These are phyloP conservation scores for Pythium aquatile DNA, from an alignment of 352 stramenopile genomes.

Conservation along the genomic window DNA sequence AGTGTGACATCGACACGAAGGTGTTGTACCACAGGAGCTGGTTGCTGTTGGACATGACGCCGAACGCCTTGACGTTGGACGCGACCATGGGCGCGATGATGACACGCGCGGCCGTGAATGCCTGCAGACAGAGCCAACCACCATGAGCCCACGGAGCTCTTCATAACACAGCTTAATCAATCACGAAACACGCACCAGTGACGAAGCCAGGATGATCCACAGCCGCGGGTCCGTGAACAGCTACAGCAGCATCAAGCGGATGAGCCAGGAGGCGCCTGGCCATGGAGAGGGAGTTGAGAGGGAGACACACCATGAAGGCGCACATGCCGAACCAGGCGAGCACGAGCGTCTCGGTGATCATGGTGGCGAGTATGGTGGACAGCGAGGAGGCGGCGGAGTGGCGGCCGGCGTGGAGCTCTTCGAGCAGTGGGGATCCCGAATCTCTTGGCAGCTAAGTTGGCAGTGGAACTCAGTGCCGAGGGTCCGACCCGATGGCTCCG, in stretches of 20 bases:
- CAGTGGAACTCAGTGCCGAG: background rate
- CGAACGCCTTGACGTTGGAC: conserved; percentile 44
- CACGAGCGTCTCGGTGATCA: conserved; percentile 60
- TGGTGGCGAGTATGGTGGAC: conserved; percentile 16
- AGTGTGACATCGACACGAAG: conserved; percentile 72
- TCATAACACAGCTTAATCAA: background rate
- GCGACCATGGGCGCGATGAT: conserved; percentile 36
- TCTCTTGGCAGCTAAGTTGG: background rate
- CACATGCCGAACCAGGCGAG: conserved; percentile 64
- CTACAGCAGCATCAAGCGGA: conserved; percentile 21
- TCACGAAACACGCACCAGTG: conserved; percentile 34
- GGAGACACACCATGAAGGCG: conserved; percentile 49
- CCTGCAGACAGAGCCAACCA: conserved; percentile 22
- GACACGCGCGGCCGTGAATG: conserved; percentile 50
- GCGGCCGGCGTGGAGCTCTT: conserved; percentile 1
- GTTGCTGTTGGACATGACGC: conserved; percentile 37
- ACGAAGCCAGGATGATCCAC: conserved; percentile 66
- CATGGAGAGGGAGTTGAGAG: background rate
- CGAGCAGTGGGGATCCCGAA: background rate
- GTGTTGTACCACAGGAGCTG: conserved; percentile 75
- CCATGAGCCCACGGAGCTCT: background rate
- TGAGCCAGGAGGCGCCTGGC: background rate
- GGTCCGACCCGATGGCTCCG: conserved; percentile 11
- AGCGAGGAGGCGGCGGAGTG: background rate
- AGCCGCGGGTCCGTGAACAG: conserved; percentile 55